These are phyloP conservation scores for Exophiala aquamarina DNA, from an alignment of 2,329 filamentous ascomycete species.

Conservation along the genomic window DNA sequence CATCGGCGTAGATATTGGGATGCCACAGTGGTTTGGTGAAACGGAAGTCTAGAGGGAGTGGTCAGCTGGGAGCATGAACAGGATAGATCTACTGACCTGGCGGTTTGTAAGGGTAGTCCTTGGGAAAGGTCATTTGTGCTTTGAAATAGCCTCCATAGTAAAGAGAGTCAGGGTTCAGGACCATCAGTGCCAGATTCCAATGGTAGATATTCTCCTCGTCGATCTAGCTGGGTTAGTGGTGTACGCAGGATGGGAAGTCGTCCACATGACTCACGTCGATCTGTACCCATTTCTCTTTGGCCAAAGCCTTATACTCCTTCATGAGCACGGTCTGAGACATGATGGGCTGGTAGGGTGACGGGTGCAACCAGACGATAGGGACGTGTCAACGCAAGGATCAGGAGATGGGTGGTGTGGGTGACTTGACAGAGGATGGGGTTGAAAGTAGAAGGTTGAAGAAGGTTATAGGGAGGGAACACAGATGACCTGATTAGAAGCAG, in stretches of 20 bases:
- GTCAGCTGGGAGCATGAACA: slow-evolving; percentile 9
- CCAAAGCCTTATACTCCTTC: slow-evolving; percentile 79
- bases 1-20: slow-evolving; percentile 90
- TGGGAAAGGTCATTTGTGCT: slow-evolving; percentile 82
- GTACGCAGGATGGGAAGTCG: slow-evolving; percentile 1
- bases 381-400: neutral
- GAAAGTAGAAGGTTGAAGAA: neutral
- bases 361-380: neutral
- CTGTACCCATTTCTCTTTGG: slow-evolving; percentile 90
- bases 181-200: slow-evolving; percentile 87
- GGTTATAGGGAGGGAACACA: neutral
- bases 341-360: slow-evolving; percentile 4
- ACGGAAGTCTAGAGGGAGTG: slow-evolving; percentile 63
- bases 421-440: neutral
- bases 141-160: slow-evolving; percentile 94
- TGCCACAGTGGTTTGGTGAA: slow-evolving; percentile 81
- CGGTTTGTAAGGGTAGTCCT: slow-evolving; percentile 85
- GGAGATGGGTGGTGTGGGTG: slow-evolving; percentile 1
- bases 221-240: slow-evolving; percentile 50
- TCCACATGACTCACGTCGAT: slow-evolving; percentile 64
- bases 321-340: slow-evolving; percentile 79
- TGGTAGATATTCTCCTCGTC: slow-evolving; percentile 80
- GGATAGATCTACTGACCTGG: slow-evolving; percentile 52
- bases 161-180: slow-evolving; percentile 85
- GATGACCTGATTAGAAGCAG: no score